Conservation (phyloP, 1,284 basidiomycete genomes). For the Ceratobasidium sp. region DNA sequence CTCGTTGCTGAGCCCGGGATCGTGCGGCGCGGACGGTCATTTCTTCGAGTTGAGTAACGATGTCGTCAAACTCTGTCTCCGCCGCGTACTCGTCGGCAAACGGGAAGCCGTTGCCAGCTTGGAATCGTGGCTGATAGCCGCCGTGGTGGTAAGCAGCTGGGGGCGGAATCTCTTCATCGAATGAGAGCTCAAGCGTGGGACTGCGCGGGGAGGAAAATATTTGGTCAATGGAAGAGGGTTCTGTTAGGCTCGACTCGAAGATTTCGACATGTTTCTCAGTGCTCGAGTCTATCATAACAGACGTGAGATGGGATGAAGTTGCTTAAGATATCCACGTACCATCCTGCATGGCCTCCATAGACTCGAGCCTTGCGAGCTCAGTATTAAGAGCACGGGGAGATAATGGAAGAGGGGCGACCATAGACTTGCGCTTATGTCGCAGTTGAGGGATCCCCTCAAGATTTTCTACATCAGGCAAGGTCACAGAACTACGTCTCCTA, state of each 20-base stretch:
- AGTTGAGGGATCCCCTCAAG: neutral
- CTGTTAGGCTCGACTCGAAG: neutral
- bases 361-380: neutral
- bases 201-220: conserved; percentile 24
- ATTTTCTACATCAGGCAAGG: conserved; percentile 15
- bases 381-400: conserved; percentile 15
- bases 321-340: neutral
- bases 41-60: conserved; percentile 26
- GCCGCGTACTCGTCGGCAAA: neutral
- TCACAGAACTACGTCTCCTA: conserved; percentile 8
- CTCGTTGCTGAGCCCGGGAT: conserved; percentile 37
- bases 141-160: neutral
- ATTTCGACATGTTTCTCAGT: neutral
- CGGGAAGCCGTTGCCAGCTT: neutral
- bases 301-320: too few relatives aligned
- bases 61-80: conserved; percentile 10
- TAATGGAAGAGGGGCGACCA: neutral
- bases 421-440: conserved; percentile 18
- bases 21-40: conserved; percentile 36
- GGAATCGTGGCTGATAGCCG: neutral
- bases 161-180: neutral
- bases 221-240: conserved; percentile 1
- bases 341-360: neutral
- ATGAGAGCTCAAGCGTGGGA: conserved; percentile 8
- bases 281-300: neutral